Conservation (phyloP, 129 eudicot genomes). For the Flaveria linearis region DNA sequence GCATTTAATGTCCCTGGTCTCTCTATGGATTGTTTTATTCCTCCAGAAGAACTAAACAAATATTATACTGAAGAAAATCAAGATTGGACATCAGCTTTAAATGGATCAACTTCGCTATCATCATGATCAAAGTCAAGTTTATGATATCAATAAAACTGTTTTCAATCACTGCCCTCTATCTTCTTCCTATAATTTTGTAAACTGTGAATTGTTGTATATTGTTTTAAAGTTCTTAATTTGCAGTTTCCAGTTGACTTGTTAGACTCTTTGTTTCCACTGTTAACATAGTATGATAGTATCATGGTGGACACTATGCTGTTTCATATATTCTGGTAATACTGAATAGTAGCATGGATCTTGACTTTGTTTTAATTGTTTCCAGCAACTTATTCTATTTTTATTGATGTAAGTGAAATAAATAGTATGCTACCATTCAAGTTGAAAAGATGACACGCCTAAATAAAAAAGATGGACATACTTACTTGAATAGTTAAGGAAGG, state of each 20-base stretch:
- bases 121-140: conserved; percentile 16
- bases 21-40: conserved; percentile 77
- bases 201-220: conserved; percentile 39
- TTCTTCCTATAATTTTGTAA: conserved; percentile 24
- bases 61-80: conserved; percentile 47
- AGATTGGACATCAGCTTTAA: conserved; percentile 52
- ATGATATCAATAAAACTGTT: conserved; percentile 17
- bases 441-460: conserved; percentile 17
- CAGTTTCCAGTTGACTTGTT: conserved; percentile 14
- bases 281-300: conserved; percentile 9
- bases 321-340: conserved; percentile 27
- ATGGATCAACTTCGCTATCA: conserved; percentile 27
- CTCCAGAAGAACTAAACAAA: conserved; percentile 71
- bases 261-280: not conserved
- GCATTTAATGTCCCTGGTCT: conserved; percentile 97
- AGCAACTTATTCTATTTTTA: conserved; percentile 13
- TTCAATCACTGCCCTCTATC: conserved; percentile 27
- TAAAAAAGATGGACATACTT: conserved; percentile 24
- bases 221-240: conserved; percentile 28
- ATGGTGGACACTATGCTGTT: conserved; percentile 16
- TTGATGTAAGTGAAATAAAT: conserved; percentile 10
- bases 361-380: conserved; percentile 10
- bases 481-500: conserved; percentile 30
- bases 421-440: conserved; percentile 14
- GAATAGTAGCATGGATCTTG: conserved; percentile 19